Base-by-base conservation (phyloP, 371 early-diverging fungal species). In the Mortierella sp. region DNA sequence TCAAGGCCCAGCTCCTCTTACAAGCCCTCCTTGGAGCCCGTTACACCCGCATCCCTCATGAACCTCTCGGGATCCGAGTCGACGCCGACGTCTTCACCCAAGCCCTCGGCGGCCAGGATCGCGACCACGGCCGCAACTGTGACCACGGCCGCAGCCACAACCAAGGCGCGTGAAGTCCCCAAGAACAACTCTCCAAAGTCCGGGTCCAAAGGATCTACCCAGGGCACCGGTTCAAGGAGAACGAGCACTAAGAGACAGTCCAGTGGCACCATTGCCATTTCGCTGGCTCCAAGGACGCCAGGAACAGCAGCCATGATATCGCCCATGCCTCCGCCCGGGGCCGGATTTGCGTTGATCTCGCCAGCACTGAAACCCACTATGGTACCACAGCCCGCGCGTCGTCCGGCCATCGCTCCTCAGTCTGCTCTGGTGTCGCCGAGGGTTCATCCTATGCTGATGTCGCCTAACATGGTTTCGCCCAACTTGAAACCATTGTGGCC, bases 41-140 rank as follows among this genome's bases (percentile, higher is more conserved):
- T 88, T 23, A 93, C 90, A 1, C 91, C 91, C 2, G 86, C 89
- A 12, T 81, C 89, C 8, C 64, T 91, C 8, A 90, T 90, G 90
- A 86, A 87, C 50, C 52, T 90, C 8, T 68, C 68, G 39, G 65
- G 64, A 34, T 68, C 63, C 13, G 78, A 63, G 27, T 56, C 61
- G 18, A 68, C 73, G 9, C 67, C 72, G 18, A 53, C 61, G n/a
- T 72, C 74, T 0, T 76, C 78, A 23, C 78, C 78, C 34, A 76
- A 76, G 50, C n/a, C n/a, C 62, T 70, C 49, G 71, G 78, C 23
- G 51, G 34, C 4, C 63, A 67, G 51, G 16, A 24, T 46, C 24
- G 30, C 45, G 13, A 46, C 47, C 2, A 57, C 45, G 27, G 13
- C 27, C n/a, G n/a, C n/a, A n/a, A n/a, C n/a, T n/a, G n/a, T n/a